These are phyloP conservation scores for Corchorus capsularis DNA, from an alignment of 345 rosid species.

Conservation along the genomic window DNA sequence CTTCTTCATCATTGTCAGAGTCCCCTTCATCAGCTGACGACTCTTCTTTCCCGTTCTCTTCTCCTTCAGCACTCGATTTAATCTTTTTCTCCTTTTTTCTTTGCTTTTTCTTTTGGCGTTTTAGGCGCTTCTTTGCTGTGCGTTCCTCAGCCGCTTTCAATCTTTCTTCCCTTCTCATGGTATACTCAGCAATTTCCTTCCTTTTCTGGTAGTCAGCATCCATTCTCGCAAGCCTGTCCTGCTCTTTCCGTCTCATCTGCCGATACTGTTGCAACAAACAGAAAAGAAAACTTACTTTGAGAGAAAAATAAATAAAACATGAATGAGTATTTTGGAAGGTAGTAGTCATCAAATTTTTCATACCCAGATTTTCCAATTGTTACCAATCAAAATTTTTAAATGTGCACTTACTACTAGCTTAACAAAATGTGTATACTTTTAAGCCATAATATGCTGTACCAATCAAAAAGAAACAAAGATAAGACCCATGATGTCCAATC, in stretches of 20 bases:
- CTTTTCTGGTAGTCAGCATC: slow-evolving; percentile 78
- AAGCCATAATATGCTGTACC: neutral
- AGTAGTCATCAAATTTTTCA: neutral
- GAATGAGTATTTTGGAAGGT: too few relatives aligned
- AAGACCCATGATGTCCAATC: neutral
- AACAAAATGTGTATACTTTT: neutral
- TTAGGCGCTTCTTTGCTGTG: slow-evolving; percentile 77
- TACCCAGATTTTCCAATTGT: neutral
- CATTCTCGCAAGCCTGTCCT: slow-evolving; percentile 89
- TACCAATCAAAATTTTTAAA: neutral
- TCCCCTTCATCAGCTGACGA: slow-evolving; percentile 47
- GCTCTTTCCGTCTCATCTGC: slow-evolving; percentile 94
- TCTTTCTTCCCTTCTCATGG: slow-evolving; percentile 82
- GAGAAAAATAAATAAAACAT: neutral
- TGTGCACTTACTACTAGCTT: neutral
- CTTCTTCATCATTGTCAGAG: slow-evolving; percentile 47
- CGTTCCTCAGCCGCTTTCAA: slow-evolving; percentile 78
- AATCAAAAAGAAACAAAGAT: slow-evolving; percentile 10
- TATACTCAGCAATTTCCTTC: slow-evolving; percentile 70
- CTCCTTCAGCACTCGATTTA: slow-evolving; percentile 41
- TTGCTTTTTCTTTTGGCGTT: slow-evolving; percentile 87
- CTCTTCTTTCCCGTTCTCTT: slow-evolving; percentile 48
- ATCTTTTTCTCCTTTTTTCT: slow-evolving; percentile 69
- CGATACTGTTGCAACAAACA: slow-evolving; percentile 59
- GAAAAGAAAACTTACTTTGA: neutral